These are phyloP conservation scores for Phalaenopsis equestris DNA, from an alignment of 106 monocot species.

Conservation along the genomic window DNA sequence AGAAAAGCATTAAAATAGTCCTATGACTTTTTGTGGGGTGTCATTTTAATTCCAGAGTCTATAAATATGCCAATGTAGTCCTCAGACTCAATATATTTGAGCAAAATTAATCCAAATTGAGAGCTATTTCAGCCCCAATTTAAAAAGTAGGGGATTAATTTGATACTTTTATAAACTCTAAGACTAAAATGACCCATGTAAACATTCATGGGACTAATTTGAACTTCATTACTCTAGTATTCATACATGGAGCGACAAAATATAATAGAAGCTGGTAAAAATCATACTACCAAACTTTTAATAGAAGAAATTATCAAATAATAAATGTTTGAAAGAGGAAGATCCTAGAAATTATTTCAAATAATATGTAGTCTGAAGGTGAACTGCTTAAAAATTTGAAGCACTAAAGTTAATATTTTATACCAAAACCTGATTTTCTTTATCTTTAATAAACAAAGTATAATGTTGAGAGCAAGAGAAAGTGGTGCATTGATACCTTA, in stretches of 20 bases:
- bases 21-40: too few relatives aligned
- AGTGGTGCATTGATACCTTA: neutral
- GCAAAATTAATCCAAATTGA: too few relatives aligned
- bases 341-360: neutral
- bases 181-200: too few relatives aligned
- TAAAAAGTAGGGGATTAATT: too few relatives aligned
- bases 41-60: too few relatives aligned
- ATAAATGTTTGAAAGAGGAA: neutral
- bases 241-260: neutral
- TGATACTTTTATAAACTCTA: too few relatives aligned
- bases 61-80: too few relatives aligned
- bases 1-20: too few relatives aligned
- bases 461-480: neutral
- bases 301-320: neutral
- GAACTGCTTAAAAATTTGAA: neutral
- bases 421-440: neutral
- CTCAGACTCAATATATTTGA: too few relatives aligned
- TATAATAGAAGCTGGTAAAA: neutral
- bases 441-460: neutral
- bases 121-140: too few relatives aligned
- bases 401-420: neutral
- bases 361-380: neutral
- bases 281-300: neutral
- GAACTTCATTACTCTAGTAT: neutral
- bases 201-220: too few relatives aligned